These are phyloP conservation scores for Podila clonocystis DNA, from an alignment of 192 early-diverging fungal species.

Conservation along the genomic window DNA sequence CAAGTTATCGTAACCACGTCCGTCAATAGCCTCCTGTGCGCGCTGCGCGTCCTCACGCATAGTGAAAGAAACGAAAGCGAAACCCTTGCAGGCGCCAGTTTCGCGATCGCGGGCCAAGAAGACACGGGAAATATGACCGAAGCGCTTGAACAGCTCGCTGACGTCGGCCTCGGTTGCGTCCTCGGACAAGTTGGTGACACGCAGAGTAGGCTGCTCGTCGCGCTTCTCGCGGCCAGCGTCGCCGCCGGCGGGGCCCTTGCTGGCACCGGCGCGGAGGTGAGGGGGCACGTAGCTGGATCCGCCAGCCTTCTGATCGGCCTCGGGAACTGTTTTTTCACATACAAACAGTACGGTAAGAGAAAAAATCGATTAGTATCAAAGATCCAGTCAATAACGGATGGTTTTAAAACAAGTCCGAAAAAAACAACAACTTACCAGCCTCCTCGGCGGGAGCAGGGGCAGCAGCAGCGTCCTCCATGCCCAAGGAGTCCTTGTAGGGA, in stretches of 20 bases:
- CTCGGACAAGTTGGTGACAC: constrained; percentile 97
- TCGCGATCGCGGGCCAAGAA: constrained; percentile 89
- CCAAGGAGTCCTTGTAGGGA: constrained; percentile 97
- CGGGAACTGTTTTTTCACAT: constrained; percentile 9
- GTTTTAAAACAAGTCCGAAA: background rate
- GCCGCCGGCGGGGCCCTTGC: constrained; percentile 50
- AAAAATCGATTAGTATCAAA: background rate
- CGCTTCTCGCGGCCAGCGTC: constrained; percentile 62
- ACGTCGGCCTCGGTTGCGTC: constrained; percentile 91
- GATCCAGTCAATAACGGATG: background rate
- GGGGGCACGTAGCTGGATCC: constrained; percentile 89
- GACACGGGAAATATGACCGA: constrained; percentile 85
- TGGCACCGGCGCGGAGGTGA: constrained; percentile 69
- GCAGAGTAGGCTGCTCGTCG: constrained; percentile 78
- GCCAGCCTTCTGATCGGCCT: constrained; percentile 45
- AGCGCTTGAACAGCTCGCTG: constrained; percentile 86
- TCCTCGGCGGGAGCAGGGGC: constrained; percentile 55
- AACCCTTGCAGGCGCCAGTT: constrained; percentile 91
- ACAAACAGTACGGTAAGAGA: background rate
- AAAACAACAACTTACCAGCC: constrained; percentile 42
- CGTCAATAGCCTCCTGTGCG: constrained; percentile 89
- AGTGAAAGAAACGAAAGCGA: constrained; percentile 93
- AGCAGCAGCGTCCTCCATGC: constrained; percentile 78
- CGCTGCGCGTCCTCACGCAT: constrained; percentile 83
- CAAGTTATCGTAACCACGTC: constrained; percentile 95